Evolutionary conservation across 2,329 filamentous ascomycete species (phyloP).

Genomic region (Nectriaceae sp.): DNA sequence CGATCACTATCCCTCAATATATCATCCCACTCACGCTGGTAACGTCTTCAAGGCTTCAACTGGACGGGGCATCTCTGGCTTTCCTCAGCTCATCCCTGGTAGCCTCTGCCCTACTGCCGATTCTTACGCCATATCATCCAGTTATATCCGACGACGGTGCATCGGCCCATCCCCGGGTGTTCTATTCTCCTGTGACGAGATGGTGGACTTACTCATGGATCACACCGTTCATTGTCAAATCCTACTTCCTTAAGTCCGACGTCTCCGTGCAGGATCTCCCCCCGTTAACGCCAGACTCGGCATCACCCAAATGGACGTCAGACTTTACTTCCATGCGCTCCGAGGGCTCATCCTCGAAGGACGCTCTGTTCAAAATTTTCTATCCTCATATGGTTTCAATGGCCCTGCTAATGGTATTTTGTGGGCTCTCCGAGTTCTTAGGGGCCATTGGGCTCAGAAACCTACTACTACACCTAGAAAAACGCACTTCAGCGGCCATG

Average conservation of each 20-base stretch:
- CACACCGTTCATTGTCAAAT: constrained; percentile 1
- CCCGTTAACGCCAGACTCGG: constrained; percentile 1
- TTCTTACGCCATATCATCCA: neutral
- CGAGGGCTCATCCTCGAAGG: neutral
- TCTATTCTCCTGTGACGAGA: neutral
- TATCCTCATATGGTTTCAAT: constrained; percentile 1
- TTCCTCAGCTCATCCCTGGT: neutral
- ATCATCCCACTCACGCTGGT: neutral
- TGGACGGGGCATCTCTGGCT: neutral
- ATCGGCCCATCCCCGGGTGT: neutral
- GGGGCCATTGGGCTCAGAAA: constrained; percentile 6
- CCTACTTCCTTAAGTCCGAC: neutral
- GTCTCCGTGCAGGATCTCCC: neutral
- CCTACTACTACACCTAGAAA: constrained; percentile 1
- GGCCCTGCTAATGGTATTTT: constrained; percentile 3
- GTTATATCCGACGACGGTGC: neutral
- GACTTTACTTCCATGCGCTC: neutral
- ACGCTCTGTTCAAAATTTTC: neutral
- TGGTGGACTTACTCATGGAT: constrained; percentile 9
- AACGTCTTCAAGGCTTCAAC: neutral
- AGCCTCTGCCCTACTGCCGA: too few species aligned
- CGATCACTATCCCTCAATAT: neutral
- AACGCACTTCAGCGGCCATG: neutral
- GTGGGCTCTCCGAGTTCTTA: constrained; percentile 5
- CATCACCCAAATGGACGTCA: neutral